Conservation (phyloP, 768 basidiomycete genomes). For the Leccinum ochraceum region DNA sequence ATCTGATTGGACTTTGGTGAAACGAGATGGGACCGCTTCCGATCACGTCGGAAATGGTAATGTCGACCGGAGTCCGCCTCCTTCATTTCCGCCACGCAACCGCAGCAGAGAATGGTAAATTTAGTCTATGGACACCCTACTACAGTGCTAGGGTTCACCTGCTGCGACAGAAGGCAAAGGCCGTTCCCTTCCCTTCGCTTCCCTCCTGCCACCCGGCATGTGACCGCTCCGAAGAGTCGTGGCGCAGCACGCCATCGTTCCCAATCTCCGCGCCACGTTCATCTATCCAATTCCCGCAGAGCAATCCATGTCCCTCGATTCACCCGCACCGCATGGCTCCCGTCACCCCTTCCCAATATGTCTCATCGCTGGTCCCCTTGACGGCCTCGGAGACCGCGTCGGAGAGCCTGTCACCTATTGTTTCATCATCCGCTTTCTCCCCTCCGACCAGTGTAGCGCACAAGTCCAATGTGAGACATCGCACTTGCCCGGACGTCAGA, state of each 20-base stretch:
- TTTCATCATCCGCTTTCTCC: background rate
- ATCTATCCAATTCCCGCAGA: background rate
- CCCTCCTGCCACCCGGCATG: background rate
- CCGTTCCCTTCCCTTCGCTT: background rate
- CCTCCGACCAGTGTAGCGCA: conserved; percentile 38
- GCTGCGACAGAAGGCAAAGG: background rate
- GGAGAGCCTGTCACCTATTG: conserved; percentile 19
- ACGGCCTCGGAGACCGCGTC: conserved; percentile 30
- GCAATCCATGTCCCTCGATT: conserved; percentile 28
- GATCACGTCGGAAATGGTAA: conserved; percentile 7
- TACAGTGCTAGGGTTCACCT: background rate
- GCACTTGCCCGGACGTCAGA: conserved; percentile 41
- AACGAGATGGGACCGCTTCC: conserved; percentile 5
- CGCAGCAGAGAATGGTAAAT: conserved; percentile 17
- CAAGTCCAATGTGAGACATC: conserved; percentile 66
- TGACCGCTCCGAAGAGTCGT: background rate
- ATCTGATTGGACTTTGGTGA: background rate
- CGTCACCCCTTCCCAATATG: conserved; percentile 38
- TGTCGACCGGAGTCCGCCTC: background rate
- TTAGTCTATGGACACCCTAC: conserved; percentile 3
- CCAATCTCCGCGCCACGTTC: conserved; percentile 6
- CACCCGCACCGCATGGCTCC: conserved; percentile 17
- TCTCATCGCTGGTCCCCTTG: conserved; percentile 27
- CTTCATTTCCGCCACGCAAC: conserved; percentile 17
- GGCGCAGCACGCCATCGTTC: conserved; percentile 3